These are phyloP conservation scores for Radiomyces spectabilis DNA, from an alignment of 192 early-diverging fungal species.

Conservation along the genomic window DNA sequence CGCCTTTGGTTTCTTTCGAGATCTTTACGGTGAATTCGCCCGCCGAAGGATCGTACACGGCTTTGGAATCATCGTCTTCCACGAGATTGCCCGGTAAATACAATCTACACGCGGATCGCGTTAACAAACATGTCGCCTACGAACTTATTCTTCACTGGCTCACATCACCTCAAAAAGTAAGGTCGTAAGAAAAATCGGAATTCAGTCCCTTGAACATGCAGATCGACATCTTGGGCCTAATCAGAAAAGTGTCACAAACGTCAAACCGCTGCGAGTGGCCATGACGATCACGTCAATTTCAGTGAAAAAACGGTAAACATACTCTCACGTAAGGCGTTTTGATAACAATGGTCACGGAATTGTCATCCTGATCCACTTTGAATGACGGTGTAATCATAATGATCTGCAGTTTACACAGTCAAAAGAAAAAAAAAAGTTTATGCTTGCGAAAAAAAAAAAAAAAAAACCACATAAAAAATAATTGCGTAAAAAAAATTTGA, in stretches of 20 bases:
- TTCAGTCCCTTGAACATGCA: slow-evolving; percentile 72
- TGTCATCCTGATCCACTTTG: slow-evolving; percentile 67
- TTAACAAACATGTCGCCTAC: no score
- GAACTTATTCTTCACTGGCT: no score
- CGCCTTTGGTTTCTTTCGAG: slow-evolving; percentile 73
- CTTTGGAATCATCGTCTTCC: slow-evolving; percentile 79
- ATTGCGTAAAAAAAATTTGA: no score
- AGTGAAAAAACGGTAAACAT: slow-evolving; percentile 1
- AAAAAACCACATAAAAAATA: neutral
- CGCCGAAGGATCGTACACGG: slow-evolving; percentile 69
- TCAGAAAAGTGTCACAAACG: neutral
- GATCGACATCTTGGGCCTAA: slow-evolving; percentile 81
- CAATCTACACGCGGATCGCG: slow-evolving; percentile 57
- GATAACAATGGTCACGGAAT: slow-evolving; percentile 65
- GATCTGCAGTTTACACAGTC: no score
- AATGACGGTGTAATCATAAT: slow-evolving; percentile 96
- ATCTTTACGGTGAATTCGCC: slow-evolving; percentile 69
- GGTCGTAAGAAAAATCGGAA: slow-evolving; percentile 87
- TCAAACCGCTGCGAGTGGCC: no score
- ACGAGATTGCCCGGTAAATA: slow-evolving; percentile 74
- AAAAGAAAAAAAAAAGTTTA: neutral
- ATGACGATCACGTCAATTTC: no score
- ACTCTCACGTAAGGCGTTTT: slow-evolving; percentile 78
- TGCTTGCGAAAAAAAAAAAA: neutral
- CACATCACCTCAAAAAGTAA: slow-evolving; percentile 76